A percentile compares a stretch with the other conserved stretches of the same genome.
Evolutionary conservation across 345 rosid genomes (phyloP).

Genomic region (Eucalyptus cloeziana): DNA sequence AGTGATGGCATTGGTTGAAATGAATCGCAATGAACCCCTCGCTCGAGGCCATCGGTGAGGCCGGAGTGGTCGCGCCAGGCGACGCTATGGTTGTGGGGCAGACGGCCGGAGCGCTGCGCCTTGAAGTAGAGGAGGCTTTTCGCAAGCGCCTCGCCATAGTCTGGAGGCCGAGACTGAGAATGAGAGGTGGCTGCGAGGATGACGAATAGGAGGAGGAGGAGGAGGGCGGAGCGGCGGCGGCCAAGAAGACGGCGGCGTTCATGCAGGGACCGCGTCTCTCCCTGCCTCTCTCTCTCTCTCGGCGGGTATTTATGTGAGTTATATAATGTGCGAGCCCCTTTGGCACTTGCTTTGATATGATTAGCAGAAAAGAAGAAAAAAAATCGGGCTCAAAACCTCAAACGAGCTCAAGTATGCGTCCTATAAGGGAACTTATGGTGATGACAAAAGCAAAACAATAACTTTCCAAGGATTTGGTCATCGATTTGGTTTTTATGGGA

Average conservation of each 20-base stretch:
- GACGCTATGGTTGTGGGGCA: conserved; percentile 49
- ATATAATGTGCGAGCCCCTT: neutral
- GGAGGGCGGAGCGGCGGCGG: neutral
- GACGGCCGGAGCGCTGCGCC: conserved; percentile 54
- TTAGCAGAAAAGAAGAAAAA: neutral
- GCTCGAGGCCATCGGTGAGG: conserved; percentile 51
- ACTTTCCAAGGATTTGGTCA: neutral
- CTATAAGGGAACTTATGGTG: neutral
- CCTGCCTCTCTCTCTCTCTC: too few relatives aligned
- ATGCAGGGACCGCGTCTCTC: too few relatives aligned
- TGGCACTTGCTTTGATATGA: neutral
- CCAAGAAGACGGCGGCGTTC: neutral
- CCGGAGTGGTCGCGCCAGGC: conserved; percentile 68
- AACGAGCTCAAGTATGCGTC: neutral
- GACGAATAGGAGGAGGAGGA: neutral
- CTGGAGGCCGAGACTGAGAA: neutral
- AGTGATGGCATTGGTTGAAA: neutral
- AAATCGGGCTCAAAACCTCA: neutral
- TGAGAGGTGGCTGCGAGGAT: neutral
- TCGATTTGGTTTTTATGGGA: neutral
- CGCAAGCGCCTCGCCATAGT: conserved; percentile 41
- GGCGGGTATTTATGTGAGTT: too few relatives aligned
- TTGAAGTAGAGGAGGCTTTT: conserved; percentile 64
- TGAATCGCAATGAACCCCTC: neutral
- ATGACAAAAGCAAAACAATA: neutral